Evolutionary conservation across 1,284 basidiomycete species (phyloP).

Genomic region (Heterobasidion occidentale): DNA sequence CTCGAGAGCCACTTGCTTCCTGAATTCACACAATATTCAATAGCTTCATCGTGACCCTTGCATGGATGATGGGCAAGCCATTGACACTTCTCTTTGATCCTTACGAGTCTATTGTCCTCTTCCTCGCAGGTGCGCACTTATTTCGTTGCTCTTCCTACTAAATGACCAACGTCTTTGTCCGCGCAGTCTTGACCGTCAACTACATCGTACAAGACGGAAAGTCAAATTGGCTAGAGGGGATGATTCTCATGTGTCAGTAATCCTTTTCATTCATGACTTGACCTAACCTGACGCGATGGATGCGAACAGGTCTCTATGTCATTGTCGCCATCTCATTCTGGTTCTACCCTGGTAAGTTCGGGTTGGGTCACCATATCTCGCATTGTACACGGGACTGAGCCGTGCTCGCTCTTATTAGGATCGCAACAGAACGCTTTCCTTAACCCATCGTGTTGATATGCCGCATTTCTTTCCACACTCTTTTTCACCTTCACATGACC

Average conservation of each 20-base stretch:
- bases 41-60: conserved; percentile 57
- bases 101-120: conserved; percentile 54
- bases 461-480: too few relatives aligned
- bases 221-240: conserved; percentile 77
- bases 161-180: not conserved
- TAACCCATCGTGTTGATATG: too few relatives aligned
- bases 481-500: too few relatives aligned
- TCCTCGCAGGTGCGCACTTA: conserved; percentile 22
- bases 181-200: conserved; percentile 67
- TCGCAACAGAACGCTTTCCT: not conserved
- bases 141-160: conserved; percentile 24
- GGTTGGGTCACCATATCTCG: not conserved
- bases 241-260: conserved; percentile 61
- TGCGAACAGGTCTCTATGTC: conserved; percentile 44
- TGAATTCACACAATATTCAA: not conserved
- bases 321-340: conserved; percentile 62
- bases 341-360: conserved; percentile 47
- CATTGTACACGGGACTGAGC: not conserved
- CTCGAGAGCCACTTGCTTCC: not conserved
- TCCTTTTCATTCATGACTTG: not conserved
- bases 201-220: conserved; percentile 79
- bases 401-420: not conserved
- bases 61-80: conserved; percentile 60
- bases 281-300: too few relatives aligned
- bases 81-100: conserved; percentile 59